Evolutionary conservation across 192 early-diverging fungal genomes (phyloP), one percentile per base, ranked within the genome.

Genomic region (Spizellomyces sp.): DNA sequence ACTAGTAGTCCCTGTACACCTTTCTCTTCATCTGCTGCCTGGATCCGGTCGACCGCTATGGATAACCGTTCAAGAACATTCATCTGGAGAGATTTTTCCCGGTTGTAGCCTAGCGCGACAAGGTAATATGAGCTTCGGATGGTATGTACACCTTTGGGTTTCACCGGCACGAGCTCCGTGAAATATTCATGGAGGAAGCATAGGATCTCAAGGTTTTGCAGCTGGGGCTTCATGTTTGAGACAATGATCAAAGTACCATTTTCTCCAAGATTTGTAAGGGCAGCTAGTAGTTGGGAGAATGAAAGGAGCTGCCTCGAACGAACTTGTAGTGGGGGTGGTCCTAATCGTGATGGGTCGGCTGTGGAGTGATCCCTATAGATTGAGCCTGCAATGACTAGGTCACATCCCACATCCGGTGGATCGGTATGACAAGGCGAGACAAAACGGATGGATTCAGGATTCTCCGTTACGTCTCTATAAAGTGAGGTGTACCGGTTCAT

Each of bases 181-280:
- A 72, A 72, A 12, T 41, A 14, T 6, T 63, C 42, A 22, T 57
- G 8, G 8, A 72, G 50, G 62, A 72, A 64, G 44, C 62, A 64
- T 6, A 72, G 62, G 48, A 64, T 63, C 44, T 72, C 70, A 22
- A 72, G 62, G 62, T 72, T 72, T 50, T 72, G 62, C 15, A 72
- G 62, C 15, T 64, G 70, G 52, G 70, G 70, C 54, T 72, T 72
- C 62, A 72, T 72, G 62, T 72, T 72, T 48, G 47, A 64, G 70
- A 72, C 70, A 22, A 72, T 42, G 14, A 72, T 58, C 9, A 72
- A 10, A 60, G 70, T 72, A 19, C 70, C 70, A 7, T 55, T 62
- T 52, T 27, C 17, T 43, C 42, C 8, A 7, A 72, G 48, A 46
- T 72, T 72, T 2, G 27, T 48, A n/a, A 72, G 19, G 5, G 70